These are phyloP conservation scores for Hyaloscypha hepaticicola DNA, from an alignment of 495 filamentous ascomycete species.

Conservation along the genomic window DNA sequence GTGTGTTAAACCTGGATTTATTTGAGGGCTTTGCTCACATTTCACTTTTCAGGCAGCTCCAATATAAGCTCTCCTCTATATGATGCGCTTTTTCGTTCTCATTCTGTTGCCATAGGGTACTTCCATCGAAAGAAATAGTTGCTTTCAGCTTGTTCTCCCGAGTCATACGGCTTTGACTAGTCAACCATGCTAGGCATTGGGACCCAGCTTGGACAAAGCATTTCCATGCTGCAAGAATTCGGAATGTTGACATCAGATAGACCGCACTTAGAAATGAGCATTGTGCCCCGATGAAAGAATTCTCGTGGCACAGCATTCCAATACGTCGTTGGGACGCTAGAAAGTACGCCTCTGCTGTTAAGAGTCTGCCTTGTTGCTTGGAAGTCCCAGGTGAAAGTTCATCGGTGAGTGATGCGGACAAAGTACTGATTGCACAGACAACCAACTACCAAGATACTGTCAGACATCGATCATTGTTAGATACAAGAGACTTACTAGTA, in stretches of 20 bases:
- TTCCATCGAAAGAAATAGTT: neutral
- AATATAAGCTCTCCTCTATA: constrained; percentile 6
- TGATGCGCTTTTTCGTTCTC: neutral
- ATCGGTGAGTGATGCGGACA: neutral
- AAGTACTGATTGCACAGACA: constrained; percentile 5
- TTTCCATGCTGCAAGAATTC: constrained; percentile 4
- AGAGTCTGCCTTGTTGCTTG: constrained; percentile 5
- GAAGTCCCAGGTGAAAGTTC: neutral
- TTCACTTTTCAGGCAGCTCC: neutral
- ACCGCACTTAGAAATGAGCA: constrained; percentile 4
- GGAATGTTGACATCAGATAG: constrained; percentile 2
- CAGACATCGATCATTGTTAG: neutral
- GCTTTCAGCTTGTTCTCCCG: neutral
- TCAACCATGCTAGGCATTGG: constrained; percentile 1
- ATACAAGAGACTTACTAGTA: neutral
- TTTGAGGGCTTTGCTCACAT: neutral
- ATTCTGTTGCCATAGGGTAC: neutral
- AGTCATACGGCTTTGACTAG: constrained; percentile 2
- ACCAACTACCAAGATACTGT: neutral
- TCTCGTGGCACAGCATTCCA: neutral
- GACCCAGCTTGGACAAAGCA: neutral
- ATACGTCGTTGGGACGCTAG: neutral
- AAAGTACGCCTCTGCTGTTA: neutral
- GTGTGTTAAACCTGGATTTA: neutral
- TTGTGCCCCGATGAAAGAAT: neutral